These are phyloP conservation scores for Waltiozyma sp. DNA, from an alignment of 1,139 yeast species.

Conservation along the genomic window DNA sequence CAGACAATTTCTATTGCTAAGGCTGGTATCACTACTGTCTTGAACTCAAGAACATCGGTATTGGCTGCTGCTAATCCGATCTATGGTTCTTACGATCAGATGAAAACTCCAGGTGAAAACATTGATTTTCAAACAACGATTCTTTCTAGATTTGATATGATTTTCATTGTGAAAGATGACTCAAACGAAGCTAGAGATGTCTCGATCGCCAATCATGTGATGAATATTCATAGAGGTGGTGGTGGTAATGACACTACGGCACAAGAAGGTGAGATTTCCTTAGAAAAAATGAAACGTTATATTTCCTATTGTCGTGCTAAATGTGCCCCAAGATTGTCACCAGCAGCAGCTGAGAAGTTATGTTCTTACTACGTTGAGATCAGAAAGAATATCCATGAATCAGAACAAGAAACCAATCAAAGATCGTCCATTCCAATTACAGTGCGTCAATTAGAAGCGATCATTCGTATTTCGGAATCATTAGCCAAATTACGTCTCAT, in stretches of 20 bases:
- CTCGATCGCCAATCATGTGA: slow-evolving; percentile 88
- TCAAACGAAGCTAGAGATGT: slow-evolving; percentile 81
- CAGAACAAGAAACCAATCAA: slow-evolving; percentile 75
- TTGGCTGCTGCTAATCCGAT: slow-evolving; percentile 97
- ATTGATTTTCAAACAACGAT: slow-evolving; percentile 96
- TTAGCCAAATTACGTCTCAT: slow-evolving; percentile 77
- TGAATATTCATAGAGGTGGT: slow-evolving; percentile 80
- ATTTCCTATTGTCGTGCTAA: slow-evolving; percentile 80
- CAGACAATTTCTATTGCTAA: slow-evolving; percentile 98
- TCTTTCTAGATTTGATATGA: slow-evolving; percentile 96
- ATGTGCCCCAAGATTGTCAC: slow-evolving; percentile 87
- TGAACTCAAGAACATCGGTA: slow-evolving; percentile 92
- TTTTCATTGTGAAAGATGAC: slow-evolving; percentile 91
- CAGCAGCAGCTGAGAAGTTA: slow-evolving; percentile 82
- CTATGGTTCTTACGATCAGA: slow-evolving; percentile 91
- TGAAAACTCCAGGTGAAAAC: slow-evolving; percentile 94
- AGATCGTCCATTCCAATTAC: slow-evolving; percentile 96
- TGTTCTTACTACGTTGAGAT: slow-evolving; percentile 93
- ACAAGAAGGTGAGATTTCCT: slow-evolving; percentile 79
- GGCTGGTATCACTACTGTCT: slow-evolving; percentile 95
- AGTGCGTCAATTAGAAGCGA: slow-evolving; percentile 94
- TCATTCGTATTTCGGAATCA: slow-evolving; percentile 90
- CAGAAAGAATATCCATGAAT: slow-evolving; percentile 70
- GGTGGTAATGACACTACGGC: slow-evolving; percentile 31
- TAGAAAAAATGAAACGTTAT: slow-evolving; percentile 84